Base-by-base conservation (phyloP, 352 stramenopile species). In the Globisporangium parvum region DNA sequence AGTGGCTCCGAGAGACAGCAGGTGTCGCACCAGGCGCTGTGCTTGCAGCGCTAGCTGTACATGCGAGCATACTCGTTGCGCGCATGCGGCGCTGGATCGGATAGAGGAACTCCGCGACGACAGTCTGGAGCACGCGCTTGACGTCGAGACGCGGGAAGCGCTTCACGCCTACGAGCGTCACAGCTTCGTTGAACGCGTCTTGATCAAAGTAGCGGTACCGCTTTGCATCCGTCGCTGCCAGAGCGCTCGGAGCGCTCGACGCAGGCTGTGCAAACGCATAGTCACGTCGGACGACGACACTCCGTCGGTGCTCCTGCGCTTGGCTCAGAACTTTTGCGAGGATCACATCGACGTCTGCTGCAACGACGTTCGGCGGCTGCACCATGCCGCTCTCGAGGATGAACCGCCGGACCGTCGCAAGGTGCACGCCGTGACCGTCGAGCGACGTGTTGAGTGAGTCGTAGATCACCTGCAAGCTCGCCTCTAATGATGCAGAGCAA, bases 321-420 rank as follows among this genome's bases (percentile, higher is more conserved):
- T 87, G 69, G 18, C 62, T 71, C 1, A 92, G 60, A 18, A 91
- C 76, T 33, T 79, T 70, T 24, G 80, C 71, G 41, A 92, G 64
- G 20, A 88, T 80, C 20, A 79, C 71, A 42, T 92, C 80, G 3
- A 92, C 74, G 63, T 92, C 79, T 0, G 70, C 77, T 6, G 73
- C 49, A 1, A 78, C 59, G 1, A 90, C 37, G 20, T 31, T n/a
- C 0, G 82, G 77, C 18, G 71, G 55, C 53, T 86, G 67, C 0
- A 88, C 68, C 28, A 92, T 63, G 0, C 76, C 78, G 33, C 76
- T 74, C 41, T 90, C 80, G 20, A 75, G 48, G 35, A 92, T 80
- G 41, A 89, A 89, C 11, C 76, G 68, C 24, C 82, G 71, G 1
- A 92, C 62, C 0, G 67, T 88, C n/a, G 76, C 70, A 6, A 90